Evolutionary conservation across 352 stramenopile genomes (phyloP), one percentile per base, ranked within the genome.

Genomic region (Albugo candida): DNA sequence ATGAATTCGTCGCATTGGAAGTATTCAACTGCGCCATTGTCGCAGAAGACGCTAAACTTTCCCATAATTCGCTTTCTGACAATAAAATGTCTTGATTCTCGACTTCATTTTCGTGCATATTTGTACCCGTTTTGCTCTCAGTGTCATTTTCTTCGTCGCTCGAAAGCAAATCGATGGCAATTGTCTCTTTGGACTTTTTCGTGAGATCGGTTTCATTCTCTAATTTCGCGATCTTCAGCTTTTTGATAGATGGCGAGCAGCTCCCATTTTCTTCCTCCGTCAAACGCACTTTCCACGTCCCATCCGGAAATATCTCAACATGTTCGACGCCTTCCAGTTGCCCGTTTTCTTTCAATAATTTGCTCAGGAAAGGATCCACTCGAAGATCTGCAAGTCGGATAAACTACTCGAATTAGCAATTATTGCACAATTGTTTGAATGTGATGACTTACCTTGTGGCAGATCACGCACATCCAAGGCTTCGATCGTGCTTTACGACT

Each of bases 391-490:
- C 50, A 36, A 75, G 64, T 56, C 78, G 81, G 43, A 96, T 71
- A 82, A 94, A 95, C 62, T 89, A 44, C 38, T n/a, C 14, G 8
- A 12, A 44, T 2, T 20, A 37, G 17, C n/a, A 34, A 8, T n/a
- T n/a, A 39, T 20, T 18, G 0, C 5, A 34, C 14, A 36, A 36
- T 13, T 13, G 38, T 49, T 17, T 14, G 11, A 12, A 2, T 14
- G 21, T 44, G 16, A 19, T 5, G 10, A 67, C 69, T 49, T 67
- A 88, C 76, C 65, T 82, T 70, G 64, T 96, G 76, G 54, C 89
- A 97, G 21, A 84, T 64, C 48, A 65, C 81, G 71, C 89, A 97
- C 47, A 78, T 74, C 70, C 86, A 97, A 41, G 83, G 67, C 36
- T 79, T 74, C 16, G 84, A 93, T 40, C 68, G 67, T 16, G 84